phyloP scores from a whole-genome alignment of 805 yeast genomes.

The Starmerella vaccinii region DNA sequence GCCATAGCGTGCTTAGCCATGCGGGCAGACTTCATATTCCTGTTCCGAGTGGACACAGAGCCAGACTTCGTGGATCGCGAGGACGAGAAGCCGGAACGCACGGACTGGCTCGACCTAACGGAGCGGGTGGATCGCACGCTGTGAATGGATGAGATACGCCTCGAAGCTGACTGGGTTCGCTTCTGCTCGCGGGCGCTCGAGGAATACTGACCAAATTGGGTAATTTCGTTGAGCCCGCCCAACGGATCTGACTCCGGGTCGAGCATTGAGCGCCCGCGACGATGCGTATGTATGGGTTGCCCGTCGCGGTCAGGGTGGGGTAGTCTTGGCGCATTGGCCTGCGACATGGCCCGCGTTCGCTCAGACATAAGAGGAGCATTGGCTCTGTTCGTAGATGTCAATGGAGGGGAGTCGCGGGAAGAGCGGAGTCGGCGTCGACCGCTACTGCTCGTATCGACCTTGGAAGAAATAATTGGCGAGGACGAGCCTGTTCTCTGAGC shows the following conservation, averaged over 20 bases:
- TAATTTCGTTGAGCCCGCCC: conserved; percentile 1
- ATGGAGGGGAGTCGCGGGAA: neutral
- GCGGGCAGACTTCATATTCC: conserved; percentile 15
- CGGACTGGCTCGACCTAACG: conserved; percentile 5
- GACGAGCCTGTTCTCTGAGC: neutral
- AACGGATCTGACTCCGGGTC: conserved; percentile 7
- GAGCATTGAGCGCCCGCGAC: neutral
- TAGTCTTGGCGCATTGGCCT: neutral
- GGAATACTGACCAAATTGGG: neutral
- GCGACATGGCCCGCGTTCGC: neutral
- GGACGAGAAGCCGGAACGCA: conserved; percentile 2
- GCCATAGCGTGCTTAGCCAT: conserved; percentile 18
- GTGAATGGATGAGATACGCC: conserved; percentile 2
- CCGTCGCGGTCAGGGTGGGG: neutral
- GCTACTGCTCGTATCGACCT: neutral
- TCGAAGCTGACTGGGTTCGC: neutral
- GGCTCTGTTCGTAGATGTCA: neutral
- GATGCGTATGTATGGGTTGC: neutral
- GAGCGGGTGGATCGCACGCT: conserved; percentile 11
- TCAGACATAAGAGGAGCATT: neutral
- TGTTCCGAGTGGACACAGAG: neutral
- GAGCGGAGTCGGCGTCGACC: neutral
- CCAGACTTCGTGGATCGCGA: neutral
- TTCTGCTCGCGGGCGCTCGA: neutral
- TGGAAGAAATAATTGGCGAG: neutral